Evolutionary conservation across 495 filamentous ascomycete genomes (phyloP), one percentile per base, ranked within the genome.

Genomic region (Aspergillus incahuasiensis): DNA sequence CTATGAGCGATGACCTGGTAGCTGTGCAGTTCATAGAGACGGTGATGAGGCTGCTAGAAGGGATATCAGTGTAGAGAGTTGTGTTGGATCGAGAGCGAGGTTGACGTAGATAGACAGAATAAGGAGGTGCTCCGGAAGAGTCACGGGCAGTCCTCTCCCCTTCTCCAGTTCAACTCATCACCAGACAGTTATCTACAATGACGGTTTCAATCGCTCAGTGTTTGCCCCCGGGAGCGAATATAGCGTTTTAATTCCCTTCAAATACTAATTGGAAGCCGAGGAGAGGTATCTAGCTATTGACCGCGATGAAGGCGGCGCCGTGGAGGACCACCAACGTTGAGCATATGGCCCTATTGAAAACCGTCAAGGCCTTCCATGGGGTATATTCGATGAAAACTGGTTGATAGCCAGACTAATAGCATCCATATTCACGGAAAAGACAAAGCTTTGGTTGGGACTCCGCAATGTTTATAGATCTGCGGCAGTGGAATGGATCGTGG

Each of bases 1-100:
- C 7, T 9, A 15, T 5, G 1, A 46, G 22, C 13, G 45, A 48
- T 11, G 45, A 48, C 21, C 6, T 21, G 3, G 30, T 48, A 20
- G 45, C 25, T 5, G 45, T 48, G 45, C 15, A 48, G 0, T 48
- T 35, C 12, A 47, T 47, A 15, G 44, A 32, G n/a, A 47, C 44
- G 44, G 15, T 47, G 12, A 48, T 48, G 45, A 48, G 34, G 45
- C 15, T 18, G 1, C n/a, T 48, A 19, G 45, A 48, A 5, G 18
- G 28, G 25, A 48, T 48, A 7, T 48, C 45, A n/a, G 22, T 46
- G 43, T 46, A 30, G 34, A 35, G n/a, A n/a, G n/a, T n/a, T n/a
- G n/a, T n/a, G n/a, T n/a, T n/a, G n/a, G n/a, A n/a, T n/a, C n/a
- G n/a, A n/a, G n/a, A n/a, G n/a, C n/a, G n/a, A n/a, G n/a, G n/a